Percentiles rank a stretch among this genome's conserved stretches.
Conservation (phyloP, 805 yeast genomes). For the Saccharomycopsis fodiens region DNA sequence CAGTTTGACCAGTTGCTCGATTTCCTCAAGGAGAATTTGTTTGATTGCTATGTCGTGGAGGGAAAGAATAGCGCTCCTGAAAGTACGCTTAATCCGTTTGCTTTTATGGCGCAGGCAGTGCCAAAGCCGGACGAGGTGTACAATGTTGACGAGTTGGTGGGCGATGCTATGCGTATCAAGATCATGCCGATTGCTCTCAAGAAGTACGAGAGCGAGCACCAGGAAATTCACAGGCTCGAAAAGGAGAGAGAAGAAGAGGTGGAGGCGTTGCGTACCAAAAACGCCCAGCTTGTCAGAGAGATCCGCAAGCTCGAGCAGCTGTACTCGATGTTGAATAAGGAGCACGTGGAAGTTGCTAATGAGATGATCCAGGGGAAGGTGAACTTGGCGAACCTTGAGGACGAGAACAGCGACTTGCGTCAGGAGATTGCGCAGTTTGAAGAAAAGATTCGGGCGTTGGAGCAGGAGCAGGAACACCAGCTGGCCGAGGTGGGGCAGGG, state of each 20-base stretch:
- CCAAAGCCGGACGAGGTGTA: constrained; percentile 29
- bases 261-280: constrained; percentile 49
- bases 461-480: constrained; percentile 27
- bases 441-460: constrained; percentile 31
- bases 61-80: constrained; percentile 12
- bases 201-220: constrained; percentile 65
- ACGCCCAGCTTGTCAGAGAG: constrained; percentile 66
- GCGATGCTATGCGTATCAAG: constrained; percentile 67
- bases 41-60: constrained; percentile 54
- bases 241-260: constrained; percentile 56
- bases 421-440: constrained; percentile 41
- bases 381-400: constrained; percentile 62
- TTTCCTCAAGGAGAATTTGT: constrained; percentile 72
- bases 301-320: constrained; percentile 66
- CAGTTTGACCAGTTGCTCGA: constrained; percentile 72
- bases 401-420: constrained; percentile 60
- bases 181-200: constrained; percentile 66
- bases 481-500: constrained; percentile 5
- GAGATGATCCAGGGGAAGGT: constrained; percentile 78
- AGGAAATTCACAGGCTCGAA: constrained; percentile 63
- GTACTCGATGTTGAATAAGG: constrained; percentile 62
- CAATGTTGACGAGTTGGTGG: constrained; percentile 65
- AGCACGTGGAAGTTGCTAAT: constrained; percentile 82
- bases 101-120: constrained; percentile 15
- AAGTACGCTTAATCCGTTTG: constrained; percentile 19